Percentiles rank a stretch among this genome's conserved stretches.
phyloP scores from a whole-genome alignment of 1,139 yeast species.

The Blastobotrys raffinosifermentans region DNA sequence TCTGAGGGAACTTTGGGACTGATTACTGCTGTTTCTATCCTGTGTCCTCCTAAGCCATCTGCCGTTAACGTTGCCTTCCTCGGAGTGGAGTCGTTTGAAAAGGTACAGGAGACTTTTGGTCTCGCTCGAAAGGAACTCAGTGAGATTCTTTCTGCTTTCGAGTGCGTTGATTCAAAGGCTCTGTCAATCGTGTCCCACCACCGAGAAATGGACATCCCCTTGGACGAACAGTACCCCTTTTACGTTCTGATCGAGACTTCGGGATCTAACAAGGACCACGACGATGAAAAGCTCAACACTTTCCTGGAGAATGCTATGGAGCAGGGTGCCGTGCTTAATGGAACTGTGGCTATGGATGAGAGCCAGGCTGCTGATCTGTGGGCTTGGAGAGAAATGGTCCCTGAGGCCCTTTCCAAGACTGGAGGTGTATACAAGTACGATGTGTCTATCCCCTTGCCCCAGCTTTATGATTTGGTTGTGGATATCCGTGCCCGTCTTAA shows the following conservation, averaged over 20 bases:
- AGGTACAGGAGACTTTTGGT: constrained; percentile 75
- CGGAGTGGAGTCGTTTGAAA: constrained; percentile 74
- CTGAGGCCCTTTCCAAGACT: constrained; percentile 76
- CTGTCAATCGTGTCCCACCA: constrained; percentile 58
- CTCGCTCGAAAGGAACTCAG: constrained; percentile 73
- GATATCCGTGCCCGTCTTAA: constrained; percentile 57
- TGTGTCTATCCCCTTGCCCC: constrained; percentile 78
- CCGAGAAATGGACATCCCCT: constrained; percentile 55
- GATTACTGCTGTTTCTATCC: constrained; percentile 81
- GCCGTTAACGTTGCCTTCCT: constrained; percentile 84
- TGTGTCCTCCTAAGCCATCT: constrained; percentile 89
- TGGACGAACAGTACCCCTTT: constrained; percentile 73
- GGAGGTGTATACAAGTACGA: constrained; percentile 98
- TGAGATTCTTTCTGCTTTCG: constrained; percentile 89
- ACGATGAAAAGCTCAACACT: constrained; percentile 50
- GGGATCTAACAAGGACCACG: constrained; percentile 75
- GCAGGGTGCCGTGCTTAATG: constrained; percentile 76
- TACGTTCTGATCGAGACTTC: constrained; percentile 89
- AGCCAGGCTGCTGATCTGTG: constrained; percentile 76
- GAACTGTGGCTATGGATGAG: constrained; percentile 94
- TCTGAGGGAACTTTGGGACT: constrained; percentile 89
- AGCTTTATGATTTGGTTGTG: constrained; percentile 73
- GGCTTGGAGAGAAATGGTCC: constrained; percentile 92
- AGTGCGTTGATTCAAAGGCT: constrained; percentile 82
- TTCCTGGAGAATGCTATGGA: constrained; percentile 85